These are phyloP conservation scores for Trichoderma asperelloides DNA, from an alignment of 495 filamentous ascomycete genomes.

Conservation along the genomic window DNA sequence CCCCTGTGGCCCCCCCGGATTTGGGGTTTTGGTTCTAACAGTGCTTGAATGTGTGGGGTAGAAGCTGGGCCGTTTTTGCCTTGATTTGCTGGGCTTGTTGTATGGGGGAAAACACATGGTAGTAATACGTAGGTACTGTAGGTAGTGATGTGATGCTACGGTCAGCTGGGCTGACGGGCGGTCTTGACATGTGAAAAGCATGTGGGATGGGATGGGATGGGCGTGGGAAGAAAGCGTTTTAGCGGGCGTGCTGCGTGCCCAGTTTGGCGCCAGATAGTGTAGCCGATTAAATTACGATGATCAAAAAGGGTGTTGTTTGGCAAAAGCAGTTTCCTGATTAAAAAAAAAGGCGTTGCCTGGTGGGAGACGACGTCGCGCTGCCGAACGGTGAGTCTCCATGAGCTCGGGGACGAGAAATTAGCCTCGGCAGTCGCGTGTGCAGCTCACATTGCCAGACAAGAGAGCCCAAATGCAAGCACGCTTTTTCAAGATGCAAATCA, in stretches of 20 bases:
- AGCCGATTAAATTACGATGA: too few species aligned
- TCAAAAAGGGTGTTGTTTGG: too few species aligned
- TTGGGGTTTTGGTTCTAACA: background rate
- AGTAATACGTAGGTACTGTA: background rate
- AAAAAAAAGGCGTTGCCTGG: too few species aligned
- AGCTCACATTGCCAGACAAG: background rate
- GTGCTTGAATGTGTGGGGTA: slow-evolving; percentile 17
- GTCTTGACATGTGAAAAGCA: slow-evolving; percentile 1
- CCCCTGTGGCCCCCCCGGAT: slow-evolving; percentile 7
- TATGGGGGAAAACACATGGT: background rate
- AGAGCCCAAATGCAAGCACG: background rate
- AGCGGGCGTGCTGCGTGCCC: background rate
- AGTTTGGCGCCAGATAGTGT: background rate
- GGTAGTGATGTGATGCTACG: background rate
- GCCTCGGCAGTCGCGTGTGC: background rate
- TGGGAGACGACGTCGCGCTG: background rate
- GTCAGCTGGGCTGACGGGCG: background rate
- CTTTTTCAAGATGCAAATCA: background rate
- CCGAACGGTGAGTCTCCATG: background rate
- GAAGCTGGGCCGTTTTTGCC: slow-evolving; percentile 11
- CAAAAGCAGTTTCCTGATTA: too few species aligned
- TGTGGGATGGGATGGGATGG: background rate
- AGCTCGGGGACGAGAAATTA: background rate
- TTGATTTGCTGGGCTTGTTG: background rate
- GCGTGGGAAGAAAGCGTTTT: background rate